phyloP scores from a whole-genome alignment of 176 grass and related monocot species.

The Hordeum marinum region DNA sequence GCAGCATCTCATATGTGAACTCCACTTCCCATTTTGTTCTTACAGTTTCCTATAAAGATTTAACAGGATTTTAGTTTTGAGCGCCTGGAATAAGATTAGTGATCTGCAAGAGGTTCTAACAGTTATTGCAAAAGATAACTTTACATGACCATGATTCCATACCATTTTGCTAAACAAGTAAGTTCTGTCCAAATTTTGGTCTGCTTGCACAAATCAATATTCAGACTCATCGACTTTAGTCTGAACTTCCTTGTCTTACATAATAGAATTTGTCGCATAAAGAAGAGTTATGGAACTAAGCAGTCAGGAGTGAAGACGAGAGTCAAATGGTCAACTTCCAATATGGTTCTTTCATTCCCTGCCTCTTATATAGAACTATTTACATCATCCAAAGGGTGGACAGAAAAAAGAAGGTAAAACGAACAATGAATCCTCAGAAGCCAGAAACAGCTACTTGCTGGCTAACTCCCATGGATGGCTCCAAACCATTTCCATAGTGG shows the following conservation, averaged over 20 bases:
- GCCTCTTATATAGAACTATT: background rate
- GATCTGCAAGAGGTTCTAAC: background rate
- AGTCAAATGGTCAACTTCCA: background rate
- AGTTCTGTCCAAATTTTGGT: background rate
- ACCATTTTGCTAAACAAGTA: background rate
- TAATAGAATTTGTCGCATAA: background rate
- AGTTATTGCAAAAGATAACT: background rate
- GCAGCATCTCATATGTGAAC: background rate
- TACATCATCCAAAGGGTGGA: slow-evolving; percentile 1
- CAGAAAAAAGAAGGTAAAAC: background rate
- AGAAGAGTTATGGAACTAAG: background rate
- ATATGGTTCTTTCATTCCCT: background rate
- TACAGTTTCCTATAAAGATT: background rate
- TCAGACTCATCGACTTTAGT: background rate
- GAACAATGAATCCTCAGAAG: background rate
- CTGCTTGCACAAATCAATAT: background rate
- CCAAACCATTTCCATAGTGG: background rate
- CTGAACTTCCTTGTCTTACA: background rate
- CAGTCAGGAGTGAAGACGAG: background rate
- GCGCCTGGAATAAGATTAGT: background rate
- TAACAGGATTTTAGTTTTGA: background rate
- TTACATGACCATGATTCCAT: background rate
- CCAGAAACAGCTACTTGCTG: slow-evolving; percentile 20
- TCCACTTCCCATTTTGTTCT: background rate
- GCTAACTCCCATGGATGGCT: background rate